Evolutionary conservation across 1,139 yeast genomes (phyloP).

Genomic region (Pichia kudriavzevii): DNA sequence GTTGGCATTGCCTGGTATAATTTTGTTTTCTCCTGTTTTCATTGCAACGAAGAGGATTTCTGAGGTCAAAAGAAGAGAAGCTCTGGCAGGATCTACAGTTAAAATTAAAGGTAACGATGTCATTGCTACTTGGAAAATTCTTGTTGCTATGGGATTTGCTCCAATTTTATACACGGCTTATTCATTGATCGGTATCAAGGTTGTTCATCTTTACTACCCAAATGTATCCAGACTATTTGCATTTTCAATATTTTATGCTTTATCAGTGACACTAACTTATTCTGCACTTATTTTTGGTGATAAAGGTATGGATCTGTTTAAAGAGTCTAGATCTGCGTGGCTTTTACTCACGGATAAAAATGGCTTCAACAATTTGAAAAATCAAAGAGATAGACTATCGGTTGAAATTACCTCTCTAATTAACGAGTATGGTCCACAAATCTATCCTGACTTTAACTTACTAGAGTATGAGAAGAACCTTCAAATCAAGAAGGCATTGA

Average conservation of each 20-base stretch:
- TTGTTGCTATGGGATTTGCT: constrained; percentile 82
- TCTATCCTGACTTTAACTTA: constrained; percentile 71
- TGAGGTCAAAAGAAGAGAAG: constrained; percentile 61
- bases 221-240: constrained; percentile 27
- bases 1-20: constrained; percentile 76
- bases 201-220: constrained; percentile 31
- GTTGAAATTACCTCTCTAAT: constrained; percentile 58
- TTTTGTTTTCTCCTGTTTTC: constrained; percentile 82
- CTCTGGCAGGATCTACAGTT: constrained; percentile 82
- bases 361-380: constrained; percentile 49
- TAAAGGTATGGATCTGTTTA: constrained; percentile 81
- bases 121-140: constrained; percentile 90
- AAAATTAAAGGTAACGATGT: constrained; percentile 90
- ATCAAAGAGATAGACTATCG: constrained; percentile 47
- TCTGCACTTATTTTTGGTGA: constrained; percentile 89
- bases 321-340: constrained; percentile 75
- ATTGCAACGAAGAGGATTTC: constrained; percentile 70
- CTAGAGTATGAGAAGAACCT: constrained; percentile 38
- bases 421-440: constrained; percentile 65
- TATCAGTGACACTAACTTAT: constrained; percentile 69
- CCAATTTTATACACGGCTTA: constrained; percentile 79
- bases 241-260: constrained; percentile 43
- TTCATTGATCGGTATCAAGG: constrained; percentile 57
- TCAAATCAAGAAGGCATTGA: constrained; percentile 40
- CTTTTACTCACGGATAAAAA: constrained; percentile 57